A percentile compares a stretch with the other conserved stretches of the same genome.
Conservation (phyloP, 108 stramenopile species). For the Skeletonema costatum region DNA sequence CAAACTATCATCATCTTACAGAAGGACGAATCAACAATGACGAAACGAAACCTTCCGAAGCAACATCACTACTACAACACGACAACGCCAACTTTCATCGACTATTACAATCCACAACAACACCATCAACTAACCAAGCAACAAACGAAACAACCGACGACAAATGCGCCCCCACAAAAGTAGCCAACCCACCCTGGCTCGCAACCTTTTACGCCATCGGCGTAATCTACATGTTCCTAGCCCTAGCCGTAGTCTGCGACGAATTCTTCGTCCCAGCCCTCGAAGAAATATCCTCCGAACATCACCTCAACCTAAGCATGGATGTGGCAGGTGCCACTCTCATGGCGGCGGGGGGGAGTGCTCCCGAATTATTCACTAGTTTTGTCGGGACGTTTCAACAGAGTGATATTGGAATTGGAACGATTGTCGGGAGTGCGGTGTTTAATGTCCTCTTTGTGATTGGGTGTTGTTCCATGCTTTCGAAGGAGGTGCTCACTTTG, state of each 20-base stretch:
- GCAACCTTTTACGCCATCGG: constrained; percentile 52
- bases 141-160: too few relatives aligned
- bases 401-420: constrained; percentile 83
- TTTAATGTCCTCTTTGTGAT: constrained; percentile 91
- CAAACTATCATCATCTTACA: too few relatives aligned
- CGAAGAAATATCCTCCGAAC: constrained; percentile 67
- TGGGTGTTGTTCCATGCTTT: constrained; percentile 70
- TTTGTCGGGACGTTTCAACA: constrained; percentile 78
- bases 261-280: constrained; percentile 88
- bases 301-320: constrained; percentile 63
- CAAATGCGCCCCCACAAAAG: background rate
- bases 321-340: constrained; percentile 88
- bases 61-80: too few relatives aligned
- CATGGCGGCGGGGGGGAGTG: constrained; percentile 81
- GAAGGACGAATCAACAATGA: too few relatives aligned
- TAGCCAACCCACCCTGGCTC: constrained; percentile 28
- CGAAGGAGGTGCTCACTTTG: constrained; percentile 66
- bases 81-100: too few relatives aligned
- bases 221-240: constrained; percentile 84
- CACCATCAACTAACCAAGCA: too few relatives aligned
- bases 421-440: constrained; percentile 86
- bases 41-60: too few relatives aligned
- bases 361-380: constrained; percentile 84
- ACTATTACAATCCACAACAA: too few relatives aligned
- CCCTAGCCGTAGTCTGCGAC: constrained; percentile 84